Evolutionary conservation across 2,329 filamentous ascomycete genomes (phyloP), one percentile per base, ranked within the genome.

Genomic region (Fusarium tuaranense): DNA sequence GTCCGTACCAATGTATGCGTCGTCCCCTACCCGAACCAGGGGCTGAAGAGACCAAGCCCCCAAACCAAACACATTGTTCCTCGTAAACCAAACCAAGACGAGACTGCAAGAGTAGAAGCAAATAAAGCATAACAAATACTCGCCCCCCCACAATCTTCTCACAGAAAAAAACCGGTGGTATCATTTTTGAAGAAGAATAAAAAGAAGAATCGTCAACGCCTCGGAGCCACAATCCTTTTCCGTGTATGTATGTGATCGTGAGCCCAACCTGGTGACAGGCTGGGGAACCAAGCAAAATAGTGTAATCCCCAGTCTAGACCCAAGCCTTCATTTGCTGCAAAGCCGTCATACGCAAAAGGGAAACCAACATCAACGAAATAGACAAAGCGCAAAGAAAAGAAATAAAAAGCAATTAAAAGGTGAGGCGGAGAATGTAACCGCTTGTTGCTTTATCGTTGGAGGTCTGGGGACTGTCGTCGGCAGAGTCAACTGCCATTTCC

Each of bases 401-500:
- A 63, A 57, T 55, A 27, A 18, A 68, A 46, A 22, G 59, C 53
- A 61, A 55, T 84, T 80, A 88, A 76, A 87, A 89, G 41, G 78
- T 81, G 68, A 89, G 81, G 73, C 87, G 85, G 53, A 89, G 78
- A 80, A 88, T 84, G 72, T 84, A 84, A 46, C 82, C 83, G 61
- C 69, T 77, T 79, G 70, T 69, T 67, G 69, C 64, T 39, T 72
- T 73, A 62, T 76, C 68, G 36, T 57, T 70, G 55, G 64, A 34
- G 13, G 74, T 58, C 36, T 71, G 66, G 39, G 72, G 20, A 16
- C 61, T 69, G 8, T 74, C 76, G 60, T 86, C 85, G n/a, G 80
- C 79, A 16, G 80, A 83, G 67, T 92, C 90, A 32, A 91, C 80
- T 3, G 86, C 84, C 89, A 92, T 91, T 65, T 91, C 89, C 89